phyloP scores from a whole-genome alignment of 352 stramenopile genomes.

The Globisporangium polare region DNA sequence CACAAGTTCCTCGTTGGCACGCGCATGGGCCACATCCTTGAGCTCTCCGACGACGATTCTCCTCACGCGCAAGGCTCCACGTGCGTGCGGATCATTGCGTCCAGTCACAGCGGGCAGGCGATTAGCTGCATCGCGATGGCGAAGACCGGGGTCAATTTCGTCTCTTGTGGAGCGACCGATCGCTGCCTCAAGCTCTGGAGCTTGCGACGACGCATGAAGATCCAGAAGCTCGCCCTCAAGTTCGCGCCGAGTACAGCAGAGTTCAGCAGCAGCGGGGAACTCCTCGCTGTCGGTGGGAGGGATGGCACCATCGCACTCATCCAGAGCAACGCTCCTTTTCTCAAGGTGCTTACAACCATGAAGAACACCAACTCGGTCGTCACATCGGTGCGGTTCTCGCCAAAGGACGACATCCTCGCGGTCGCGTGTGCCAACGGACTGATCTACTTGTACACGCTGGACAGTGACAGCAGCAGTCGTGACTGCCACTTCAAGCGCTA shows the following conservation, averaged over 20 bases:
- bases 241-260: slow-evolving; percentile 26
- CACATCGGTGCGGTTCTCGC: slow-evolving; percentile 42
- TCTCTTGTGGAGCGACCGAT: slow-evolving; percentile 40
- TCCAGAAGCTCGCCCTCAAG: slow-evolving; percentile 21
- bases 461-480: slow-evolving; percentile 14
- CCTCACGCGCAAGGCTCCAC: neutral
- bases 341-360: slow-evolving; percentile 41
- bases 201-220: slow-evolving; percentile 32
- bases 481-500: slow-evolving; percentile 35
- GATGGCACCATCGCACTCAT: slow-evolving; percentile 57
- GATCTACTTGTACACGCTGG: slow-evolving; percentile 68
- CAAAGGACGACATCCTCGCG: slow-evolving; percentile 37
- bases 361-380: slow-evolving; percentile 57
- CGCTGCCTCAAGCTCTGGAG: slow-evolving; percentile 54
- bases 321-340: slow-evolving; percentile 13
- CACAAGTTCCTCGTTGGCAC: slow-evolving; percentile 60
- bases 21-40: slow-evolving; percentile 47
- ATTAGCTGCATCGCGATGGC: slow-evolving; percentile 23
- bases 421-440: slow-evolving; percentile 58
- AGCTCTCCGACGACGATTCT: slow-evolving; percentile 32
- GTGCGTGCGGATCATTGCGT: slow-evolving; percentile 35
- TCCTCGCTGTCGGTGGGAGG: slow-evolving; percentile 44
- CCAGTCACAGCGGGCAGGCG: slow-evolving; percentile 31
- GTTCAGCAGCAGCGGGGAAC: slow-evolving; percentile 48
- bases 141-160: slow-evolving; percentile 40